Percentiles rank a stretch among this genome's conserved stretches.
Evolutionary conservation across 2,329 filamentous ascomycete species (phyloP).

Genomic region (Colletotrichum zoysiae): DNA sequence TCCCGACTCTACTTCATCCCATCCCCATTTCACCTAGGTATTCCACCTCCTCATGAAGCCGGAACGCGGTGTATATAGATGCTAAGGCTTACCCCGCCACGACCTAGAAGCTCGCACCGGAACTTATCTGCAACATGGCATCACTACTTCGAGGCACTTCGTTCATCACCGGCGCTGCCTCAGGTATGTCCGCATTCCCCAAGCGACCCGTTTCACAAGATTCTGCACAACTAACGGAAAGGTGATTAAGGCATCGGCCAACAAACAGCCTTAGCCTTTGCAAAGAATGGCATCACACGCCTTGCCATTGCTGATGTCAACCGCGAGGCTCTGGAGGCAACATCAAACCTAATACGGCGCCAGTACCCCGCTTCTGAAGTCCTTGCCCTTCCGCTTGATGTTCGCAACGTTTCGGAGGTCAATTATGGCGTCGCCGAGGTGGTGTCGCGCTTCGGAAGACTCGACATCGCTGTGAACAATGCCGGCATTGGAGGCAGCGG

Average conservation of each 20-base stretch:
- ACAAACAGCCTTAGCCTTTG: conserved; percentile 60
- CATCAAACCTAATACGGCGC: conserved; percentile 51
- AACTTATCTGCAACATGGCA: conserved; percentile 47
- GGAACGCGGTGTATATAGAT: not conserved
- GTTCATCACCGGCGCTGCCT: conserved; percentile 62
- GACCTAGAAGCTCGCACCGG: too few relatives aligned
- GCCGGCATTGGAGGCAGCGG: conserved; percentile 62
- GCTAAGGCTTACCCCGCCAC: not conserved
- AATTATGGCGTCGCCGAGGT: conserved; percentile 56
- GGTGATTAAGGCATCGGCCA: conserved; percentile 61
- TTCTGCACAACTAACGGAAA: conserved; percentile 35
- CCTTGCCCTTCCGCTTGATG: conserved; percentile 58
- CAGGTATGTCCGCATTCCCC: conserved; percentile 51
- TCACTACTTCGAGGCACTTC: conserved; percentile 59
- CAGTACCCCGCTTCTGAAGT: conserved; percentile 56
- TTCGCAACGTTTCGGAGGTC: conserved; percentile 58
- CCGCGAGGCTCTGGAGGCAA: conserved; percentile 47
- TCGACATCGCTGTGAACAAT: conserved; percentile 69
- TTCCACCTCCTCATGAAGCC: not conserved
- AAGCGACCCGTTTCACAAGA: not conserved
- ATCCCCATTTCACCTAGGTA: not conserved
- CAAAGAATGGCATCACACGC: conserved; percentile 59
- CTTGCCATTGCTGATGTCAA: conserved; percentile 63
- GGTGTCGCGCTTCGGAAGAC: conserved; percentile 61
- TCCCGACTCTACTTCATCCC: not conserved